These are phyloP conservation scores for Fonsecaea pedrosoi DNA, from an alignment of 2,329 filamentous ascomycete species.

Conservation along the genomic window DNA sequence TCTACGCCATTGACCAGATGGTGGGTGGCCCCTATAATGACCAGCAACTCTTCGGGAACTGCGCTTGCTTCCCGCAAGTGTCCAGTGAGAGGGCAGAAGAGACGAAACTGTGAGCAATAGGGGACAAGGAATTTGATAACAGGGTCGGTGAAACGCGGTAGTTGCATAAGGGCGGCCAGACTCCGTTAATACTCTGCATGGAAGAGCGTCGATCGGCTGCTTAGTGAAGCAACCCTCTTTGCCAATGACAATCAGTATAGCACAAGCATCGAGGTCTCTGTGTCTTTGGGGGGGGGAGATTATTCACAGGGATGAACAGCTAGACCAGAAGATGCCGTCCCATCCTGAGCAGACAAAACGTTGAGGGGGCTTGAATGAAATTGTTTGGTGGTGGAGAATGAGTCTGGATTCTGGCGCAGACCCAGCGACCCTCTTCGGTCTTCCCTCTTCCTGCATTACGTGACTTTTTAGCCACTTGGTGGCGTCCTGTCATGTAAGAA, in stretches of 20 bases:
- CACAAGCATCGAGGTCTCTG: not conserved
- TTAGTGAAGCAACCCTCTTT: not conserved
- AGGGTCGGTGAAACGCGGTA: not conserved
- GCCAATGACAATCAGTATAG: not conserved
- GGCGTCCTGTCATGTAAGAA: not conserved
- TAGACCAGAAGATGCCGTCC: not conserved
- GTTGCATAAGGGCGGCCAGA: not conserved
- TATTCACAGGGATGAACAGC: not conserved
- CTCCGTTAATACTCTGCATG: not conserved
- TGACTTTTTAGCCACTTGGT: not conserved
- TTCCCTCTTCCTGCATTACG: not conserved
- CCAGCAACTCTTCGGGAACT: not conserved
- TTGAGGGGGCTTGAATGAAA: not conserved
- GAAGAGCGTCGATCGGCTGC: not conserved
- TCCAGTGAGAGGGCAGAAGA: not conserved
- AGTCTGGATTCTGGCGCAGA: not conserved
- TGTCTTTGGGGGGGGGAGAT: not conserved
- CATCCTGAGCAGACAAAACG: not conserved
- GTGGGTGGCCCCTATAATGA: not conserved
- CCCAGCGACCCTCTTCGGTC: not conserved
- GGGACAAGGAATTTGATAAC: not conserved
- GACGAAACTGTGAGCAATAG: not conserved
- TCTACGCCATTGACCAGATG: not conserved
- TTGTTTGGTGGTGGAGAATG: not conserved
- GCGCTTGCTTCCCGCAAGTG: not conserved